Evolutionary conservation across 1,139 yeast species (phyloP), one percentile per base, ranked within the genome.

Genomic region (Zygoascus hellenicus): DNA sequence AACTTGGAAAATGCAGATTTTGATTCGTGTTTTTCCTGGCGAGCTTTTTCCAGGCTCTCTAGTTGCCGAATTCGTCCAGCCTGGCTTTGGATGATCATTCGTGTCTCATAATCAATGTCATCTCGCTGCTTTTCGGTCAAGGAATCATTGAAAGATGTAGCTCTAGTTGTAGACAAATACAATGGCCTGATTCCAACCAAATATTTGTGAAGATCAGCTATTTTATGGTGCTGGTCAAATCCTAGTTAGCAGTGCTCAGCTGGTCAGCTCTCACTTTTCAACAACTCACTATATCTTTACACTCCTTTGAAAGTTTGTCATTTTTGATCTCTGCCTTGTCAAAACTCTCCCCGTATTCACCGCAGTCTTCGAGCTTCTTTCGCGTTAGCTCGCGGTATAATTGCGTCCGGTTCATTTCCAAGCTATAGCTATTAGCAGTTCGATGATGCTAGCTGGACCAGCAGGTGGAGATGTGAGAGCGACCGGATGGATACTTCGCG

Each of bases 91-190:
- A 70, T 53, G 33, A 66, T 60, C 43, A 58, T 52, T 26, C 65
- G 58, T 13, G 69, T 64, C 46, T 68, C 70, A 50, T 65, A 67
- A 55, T 70, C 75, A 39, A 70, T 64, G 22, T 68, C 71, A 50
- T 70, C 73, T 26, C 69, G 57, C 45, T 70, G 69, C 35, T 60
- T 57, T 35, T 69, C 72, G 5, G 68, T 63, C 52, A 70, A 46
- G 9, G 55, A 40, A 9, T 51, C 55, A 30, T 49, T 42, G 16
- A 42, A 49, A 7, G 53, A 46, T 5, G 54, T 37, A 0, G 56
- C 49, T 19, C 48, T 50, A 2, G 52, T 43, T 11, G 51, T 48
- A 43, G 66, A 63, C 30, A 67, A 54, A 48, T 67, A 67, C 36
- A 62, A 51, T 1, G 66, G 65, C 11, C 68, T 55, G 11, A 66